These are phyloP conservation scores for Geranium rotundifolium DNA, from an alignment of 345 rosid species.

Conservation along the genomic window DNA sequence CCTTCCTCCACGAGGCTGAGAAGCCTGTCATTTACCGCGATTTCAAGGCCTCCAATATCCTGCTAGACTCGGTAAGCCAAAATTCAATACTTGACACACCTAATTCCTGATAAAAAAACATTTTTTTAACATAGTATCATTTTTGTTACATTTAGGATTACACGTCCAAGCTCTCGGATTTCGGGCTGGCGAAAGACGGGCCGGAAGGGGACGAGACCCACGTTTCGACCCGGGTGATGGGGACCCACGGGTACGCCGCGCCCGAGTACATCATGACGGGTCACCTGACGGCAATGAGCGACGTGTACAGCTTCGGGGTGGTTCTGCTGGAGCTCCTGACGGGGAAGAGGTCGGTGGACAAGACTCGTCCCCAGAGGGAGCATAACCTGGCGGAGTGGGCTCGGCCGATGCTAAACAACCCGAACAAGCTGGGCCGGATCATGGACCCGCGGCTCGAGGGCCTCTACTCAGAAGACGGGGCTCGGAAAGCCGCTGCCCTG, in stretches of 20 bases:
- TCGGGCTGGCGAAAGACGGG: neutral
- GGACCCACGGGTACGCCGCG: neutral
- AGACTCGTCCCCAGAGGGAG: conserved; percentile 40
- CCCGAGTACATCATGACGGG: conserved; percentile 9
- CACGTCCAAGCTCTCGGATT: neutral
- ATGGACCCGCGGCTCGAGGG: conserved; percentile 91
- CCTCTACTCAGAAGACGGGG: conserved; percentile 72
- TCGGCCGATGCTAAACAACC: conserved; percentile 49
- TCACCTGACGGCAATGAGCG: conserved; percentile 63
- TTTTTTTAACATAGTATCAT: neutral
- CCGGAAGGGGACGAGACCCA: neutral
- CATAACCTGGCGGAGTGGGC: conserved; percentile 68
- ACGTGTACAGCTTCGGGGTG: conserved; percentile 63
- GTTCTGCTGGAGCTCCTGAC: conserved; percentile 55
- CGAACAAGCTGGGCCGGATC: conserved; percentile 50
- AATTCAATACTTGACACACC: no score
- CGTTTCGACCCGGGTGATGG: neutral
- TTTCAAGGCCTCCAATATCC: neutral
- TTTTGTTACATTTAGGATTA: neutral
- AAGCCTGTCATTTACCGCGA: neutral
- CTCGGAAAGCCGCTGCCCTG: conserved; percentile 63
- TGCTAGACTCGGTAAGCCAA: neutral
- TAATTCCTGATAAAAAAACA: no score
- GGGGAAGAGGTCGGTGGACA: conserved; percentile 51
- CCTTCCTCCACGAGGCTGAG: neutral